These are phyloP conservation scores for Diaporthe sp. DNA, from an alignment of 2,329 filamentous ascomycete genomes.

Conservation along the genomic window DNA sequence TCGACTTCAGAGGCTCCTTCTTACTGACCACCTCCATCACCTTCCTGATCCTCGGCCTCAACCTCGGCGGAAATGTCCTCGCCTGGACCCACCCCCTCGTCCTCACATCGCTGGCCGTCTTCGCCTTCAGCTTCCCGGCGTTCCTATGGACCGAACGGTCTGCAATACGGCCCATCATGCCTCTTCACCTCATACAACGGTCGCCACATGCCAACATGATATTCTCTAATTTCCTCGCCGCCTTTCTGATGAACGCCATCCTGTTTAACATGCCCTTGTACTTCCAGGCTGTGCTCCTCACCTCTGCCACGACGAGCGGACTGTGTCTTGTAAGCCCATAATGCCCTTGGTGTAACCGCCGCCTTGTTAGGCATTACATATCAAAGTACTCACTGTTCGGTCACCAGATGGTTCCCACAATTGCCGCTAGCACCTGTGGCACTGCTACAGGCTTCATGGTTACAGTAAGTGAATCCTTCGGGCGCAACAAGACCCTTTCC, in stretches of 20 bases:
- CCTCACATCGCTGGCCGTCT: conserved; percentile 63
- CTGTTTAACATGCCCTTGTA: conserved; percentile 78
- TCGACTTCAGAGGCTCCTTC: conserved; percentile 69
- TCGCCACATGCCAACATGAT: conserved; percentile 70
- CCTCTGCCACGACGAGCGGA: conserved; percentile 78
- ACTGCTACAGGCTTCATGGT: conserved; percentile 74
- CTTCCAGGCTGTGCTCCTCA: conserved; percentile 81
- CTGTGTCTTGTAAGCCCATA: conserved; percentile 69
- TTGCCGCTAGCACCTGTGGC: conserved; percentile 68
- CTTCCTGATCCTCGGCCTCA: conserved; percentile 72
- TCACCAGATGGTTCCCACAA: conserved; percentile 61
- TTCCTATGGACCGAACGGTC: conserved; percentile 67
- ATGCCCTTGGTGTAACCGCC: not conserved
- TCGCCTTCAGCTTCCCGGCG: conserved; percentile 60
- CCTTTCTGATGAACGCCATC: conserved; percentile 67
- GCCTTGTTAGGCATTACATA: no score
- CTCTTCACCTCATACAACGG: conserved; percentile 64
- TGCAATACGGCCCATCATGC: conserved; percentile 71
- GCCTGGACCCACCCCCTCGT: conserved; percentile 73
- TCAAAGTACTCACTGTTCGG: not conserved
- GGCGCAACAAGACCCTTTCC: not conserved
- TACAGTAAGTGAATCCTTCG: conserved; percentile 48
- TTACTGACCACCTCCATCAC: conserved; percentile 67
- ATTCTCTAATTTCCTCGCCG: conserved; percentile 66
- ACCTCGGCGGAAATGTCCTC: conserved; percentile 74